Base-by-base conservation (phyloP, 768 basidiomycete genomes). In the Mycena filopes region DNA sequence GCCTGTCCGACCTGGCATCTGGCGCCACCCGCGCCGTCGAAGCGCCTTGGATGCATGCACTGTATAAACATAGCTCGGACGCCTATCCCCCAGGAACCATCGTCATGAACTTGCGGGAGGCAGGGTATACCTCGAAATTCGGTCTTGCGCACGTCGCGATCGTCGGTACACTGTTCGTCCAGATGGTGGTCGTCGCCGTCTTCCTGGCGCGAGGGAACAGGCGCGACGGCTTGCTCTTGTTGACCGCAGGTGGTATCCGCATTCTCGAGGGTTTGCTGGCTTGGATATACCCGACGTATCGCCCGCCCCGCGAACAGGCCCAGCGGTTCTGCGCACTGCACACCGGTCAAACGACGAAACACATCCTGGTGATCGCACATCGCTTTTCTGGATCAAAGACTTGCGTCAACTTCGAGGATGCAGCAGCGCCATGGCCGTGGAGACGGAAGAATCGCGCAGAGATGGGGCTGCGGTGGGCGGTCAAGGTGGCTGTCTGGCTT, bases 401-500 rank as follows among this genome's bases (percentile, higher is more conserved):
- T 12, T 54, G 38, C 51, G 51, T 54, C n/a, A 41, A 40, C 23
- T 41, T 54, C 13, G 51, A 54, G 40, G 51, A 54, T 38, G 51
- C 51, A 15, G 51, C 51, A 9, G 51, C 25, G 33, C 51, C 33
- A 41, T 38, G 51, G 51, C 21, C 20, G 20, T 16, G 8, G 38
- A 11, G 8, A 31, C 51, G n/a, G 13, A 38, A n/a, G 33, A 49
- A 18, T 49, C 49, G 51, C 12, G 15, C n/a, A 16, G 38, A 41
- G 36, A 25, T 54, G 21, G 25, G 33, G 49, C 12, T 51, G 18
- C 31, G 49, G 36, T 9, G 49, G 36, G 33, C 38, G 26, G 13
- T 54, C 51, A 54, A 54, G 18, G 4, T 54, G 9, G 9, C 36
- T 25, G 51, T 54, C 20, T 54, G 51, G 51, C 36, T 54, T 21